phyloP scores from a whole-genome alignment of 805 yeast species.

The Lachancea lanzarotensis region DNA sequence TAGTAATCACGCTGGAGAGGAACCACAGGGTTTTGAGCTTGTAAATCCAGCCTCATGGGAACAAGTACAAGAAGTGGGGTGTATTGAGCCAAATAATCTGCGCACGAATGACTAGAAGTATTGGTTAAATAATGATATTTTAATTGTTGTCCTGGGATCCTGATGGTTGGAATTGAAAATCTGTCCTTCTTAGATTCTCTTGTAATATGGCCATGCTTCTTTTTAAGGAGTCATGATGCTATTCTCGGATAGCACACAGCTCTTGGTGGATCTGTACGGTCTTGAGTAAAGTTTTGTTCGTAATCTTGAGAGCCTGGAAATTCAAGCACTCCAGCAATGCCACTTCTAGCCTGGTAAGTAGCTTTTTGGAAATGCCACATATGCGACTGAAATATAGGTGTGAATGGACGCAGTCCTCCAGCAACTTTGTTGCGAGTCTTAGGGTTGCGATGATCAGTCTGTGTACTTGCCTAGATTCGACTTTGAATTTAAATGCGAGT shows the following conservation, averaged over 20 bases:
- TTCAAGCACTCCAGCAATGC: slow-evolving; percentile 17
- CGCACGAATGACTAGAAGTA: no score
- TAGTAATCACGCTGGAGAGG: no score
- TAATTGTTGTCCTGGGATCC: no score
- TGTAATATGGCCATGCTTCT: no score
- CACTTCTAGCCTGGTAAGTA: slow-evolving; percentile 25
- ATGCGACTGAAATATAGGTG: slow-evolving; percentile 43
- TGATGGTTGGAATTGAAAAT: no score
- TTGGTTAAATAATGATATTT: no score
- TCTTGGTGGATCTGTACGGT: slow-evolving; percentile 13
- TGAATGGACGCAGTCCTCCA: slow-evolving; percentile 42
- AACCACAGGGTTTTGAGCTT: neutral
- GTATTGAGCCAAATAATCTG: no score
- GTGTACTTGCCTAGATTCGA: slow-evolving; percentile 34
- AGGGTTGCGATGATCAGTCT: slow-evolving; percentile 40
- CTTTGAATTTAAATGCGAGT: slow-evolving; percentile 26
- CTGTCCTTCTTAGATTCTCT: no score
- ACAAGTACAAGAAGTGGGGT: no score
- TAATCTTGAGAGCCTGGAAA: slow-evolving; percentile 15
- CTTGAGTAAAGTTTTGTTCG: slow-evolving; percentile 11
- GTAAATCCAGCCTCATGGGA: no score
- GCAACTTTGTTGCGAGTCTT: slow-evolving; percentile 40
- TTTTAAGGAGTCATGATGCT: neutral
- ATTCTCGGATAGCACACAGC: slow-evolving; percentile 1
- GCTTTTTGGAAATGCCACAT: slow-evolving; percentile 37